phyloP scores from a whole-genome alignment of 108 stramenopile genomes.

The Nitzschia sp. region DNA sequence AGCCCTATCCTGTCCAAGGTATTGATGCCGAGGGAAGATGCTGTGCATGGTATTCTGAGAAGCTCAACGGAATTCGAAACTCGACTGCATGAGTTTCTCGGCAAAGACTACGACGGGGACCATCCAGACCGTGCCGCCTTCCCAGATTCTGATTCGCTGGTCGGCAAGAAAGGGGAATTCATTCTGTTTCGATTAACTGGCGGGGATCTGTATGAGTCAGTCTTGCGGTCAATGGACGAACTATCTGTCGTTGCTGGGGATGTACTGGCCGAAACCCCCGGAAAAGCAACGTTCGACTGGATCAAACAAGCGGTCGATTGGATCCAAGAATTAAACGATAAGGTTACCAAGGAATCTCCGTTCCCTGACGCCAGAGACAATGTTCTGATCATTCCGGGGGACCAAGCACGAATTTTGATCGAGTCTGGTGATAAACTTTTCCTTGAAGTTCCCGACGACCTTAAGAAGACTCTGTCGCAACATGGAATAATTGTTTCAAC shows the following conservation, averaged over 20 bases:
- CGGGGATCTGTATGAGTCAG: constrained; percentile 49
- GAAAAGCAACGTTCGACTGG: constrained; percentile 78
- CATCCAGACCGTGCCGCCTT: constrained; percentile 60
- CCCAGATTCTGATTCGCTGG: constrained; percentile 60
- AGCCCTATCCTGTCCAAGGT: constrained; percentile 47
- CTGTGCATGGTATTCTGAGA: constrained; percentile 40
- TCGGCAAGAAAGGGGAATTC: constrained; percentile 66
- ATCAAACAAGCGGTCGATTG: constrained; percentile 60
- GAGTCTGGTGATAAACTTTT: constrained; percentile 53
- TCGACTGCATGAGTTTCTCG: constrained; percentile 51
- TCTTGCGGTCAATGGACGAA: constrained; percentile 41
- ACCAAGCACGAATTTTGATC: constrained; percentile 37
- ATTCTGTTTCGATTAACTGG: constrained; percentile 68
- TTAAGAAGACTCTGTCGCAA: constrained; percentile 48
- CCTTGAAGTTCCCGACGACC: constrained; percentile 59
- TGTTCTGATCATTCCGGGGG: constrained; percentile 21
- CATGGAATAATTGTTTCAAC: constrained; percentile 57
- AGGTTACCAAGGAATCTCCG: constrained; percentile 31
- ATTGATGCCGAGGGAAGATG: constrained; percentile 53
- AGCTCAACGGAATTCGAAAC: constrained; percentile 51
- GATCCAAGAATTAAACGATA: constrained; percentile 55
- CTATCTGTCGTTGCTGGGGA: constrained; percentile 44
- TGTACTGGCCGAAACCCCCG: constrained; percentile 62
- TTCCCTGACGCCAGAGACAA: constrained; percentile 11
- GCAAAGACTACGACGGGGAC: constrained; percentile 46